Base-by-base conservation (phyloP, 2,329 filamentous ascomycete genomes). In the Mollisia scopiformis region DNA sequence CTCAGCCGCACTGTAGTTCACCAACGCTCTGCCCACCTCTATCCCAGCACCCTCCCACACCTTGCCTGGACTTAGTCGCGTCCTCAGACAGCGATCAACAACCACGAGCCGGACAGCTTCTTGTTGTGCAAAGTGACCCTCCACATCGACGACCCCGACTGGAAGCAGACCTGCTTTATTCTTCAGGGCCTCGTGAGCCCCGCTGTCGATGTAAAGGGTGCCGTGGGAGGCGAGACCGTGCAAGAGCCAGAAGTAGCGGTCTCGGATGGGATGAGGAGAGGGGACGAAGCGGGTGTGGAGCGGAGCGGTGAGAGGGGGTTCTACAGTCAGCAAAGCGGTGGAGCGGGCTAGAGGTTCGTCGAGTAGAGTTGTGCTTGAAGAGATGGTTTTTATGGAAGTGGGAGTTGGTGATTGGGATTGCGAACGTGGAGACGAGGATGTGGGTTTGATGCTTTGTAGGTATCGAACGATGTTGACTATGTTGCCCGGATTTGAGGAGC, bases 191-290 rank as follows among this genome's bases (percentile, higher is more conserved):
- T 83, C 81, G 77, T 93, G 88, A 3, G 94, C 94, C 43, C 95
- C 95, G n/a, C 86, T 80, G 78, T 99, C 95, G 69, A 99, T 96
- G 78, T 92, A 98, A 27, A 99, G 74, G 2, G 90, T 96, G 14
- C 95, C 95, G 71, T 96, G 93, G 0, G 95, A 92, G 25, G 89
- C 88, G 11, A 97, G 86, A 10, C 94, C 95, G 76, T 99, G 92
- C 0, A 98, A 83, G 52, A 99, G 88, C 95, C 95, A 99, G 82
- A 99, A 98, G 73, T 95, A 93, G 63, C 94, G 89, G 74, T 97
- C 95, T 59, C 92, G 88, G 62, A 98, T 95, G 1, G 94, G 93
- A 27, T 91, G 87, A 0, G 84, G 80, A 10, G 92, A 92, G 0
- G 93, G 92, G 13, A 97, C 82, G 81, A 99, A 99, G 59, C 95